Evolutionary conservation across 108 stramenopile genomes (phyloP).

Genomic region (Aurantiochytrium sp.): DNA sequence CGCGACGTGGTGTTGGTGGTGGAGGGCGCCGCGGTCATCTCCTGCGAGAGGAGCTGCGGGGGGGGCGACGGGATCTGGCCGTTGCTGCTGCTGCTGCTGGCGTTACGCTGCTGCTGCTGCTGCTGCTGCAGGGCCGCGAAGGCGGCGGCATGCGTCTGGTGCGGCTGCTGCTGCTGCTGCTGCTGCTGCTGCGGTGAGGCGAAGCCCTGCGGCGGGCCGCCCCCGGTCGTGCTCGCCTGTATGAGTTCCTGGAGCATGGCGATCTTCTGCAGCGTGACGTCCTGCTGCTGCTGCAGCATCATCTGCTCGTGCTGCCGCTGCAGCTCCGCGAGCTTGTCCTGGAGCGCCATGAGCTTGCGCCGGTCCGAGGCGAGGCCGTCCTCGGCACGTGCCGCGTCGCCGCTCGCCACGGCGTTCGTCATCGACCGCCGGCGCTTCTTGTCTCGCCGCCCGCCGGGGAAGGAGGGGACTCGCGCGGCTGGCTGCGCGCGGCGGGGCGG

Average conservation of each 20-base stretch:
- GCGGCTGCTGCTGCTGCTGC: neutral
- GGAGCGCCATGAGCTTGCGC: neutral
- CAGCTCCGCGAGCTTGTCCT: neutral
- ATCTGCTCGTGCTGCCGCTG: neutral
- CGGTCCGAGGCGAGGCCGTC: neutral
- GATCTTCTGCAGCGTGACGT: neutral
- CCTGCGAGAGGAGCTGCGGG: neutral
- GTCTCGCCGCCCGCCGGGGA: no score
- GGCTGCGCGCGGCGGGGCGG: no score
- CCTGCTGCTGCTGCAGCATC: neutral
- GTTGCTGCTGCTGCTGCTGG: neutral
- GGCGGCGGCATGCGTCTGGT: no score
- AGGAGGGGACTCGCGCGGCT: no score
- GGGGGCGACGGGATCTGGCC: neutral
- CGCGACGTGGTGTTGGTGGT: no score
- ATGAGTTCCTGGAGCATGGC: constrained; percentile 12
- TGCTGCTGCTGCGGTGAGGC: neutral
- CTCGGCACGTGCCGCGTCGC: neutral
- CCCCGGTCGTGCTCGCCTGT: neutral
- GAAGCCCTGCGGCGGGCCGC: neutral
- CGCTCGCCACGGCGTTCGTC: neutral
- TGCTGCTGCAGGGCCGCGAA: neutral
- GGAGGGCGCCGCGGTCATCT: neutral
- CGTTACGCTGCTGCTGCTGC: neutral
- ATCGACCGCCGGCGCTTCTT: no score